These are phyloP conservation scores for Noccaea caerulescens DNA, from an alignment of 345 rosid genomes.

Conservation along the genomic window DNA sequence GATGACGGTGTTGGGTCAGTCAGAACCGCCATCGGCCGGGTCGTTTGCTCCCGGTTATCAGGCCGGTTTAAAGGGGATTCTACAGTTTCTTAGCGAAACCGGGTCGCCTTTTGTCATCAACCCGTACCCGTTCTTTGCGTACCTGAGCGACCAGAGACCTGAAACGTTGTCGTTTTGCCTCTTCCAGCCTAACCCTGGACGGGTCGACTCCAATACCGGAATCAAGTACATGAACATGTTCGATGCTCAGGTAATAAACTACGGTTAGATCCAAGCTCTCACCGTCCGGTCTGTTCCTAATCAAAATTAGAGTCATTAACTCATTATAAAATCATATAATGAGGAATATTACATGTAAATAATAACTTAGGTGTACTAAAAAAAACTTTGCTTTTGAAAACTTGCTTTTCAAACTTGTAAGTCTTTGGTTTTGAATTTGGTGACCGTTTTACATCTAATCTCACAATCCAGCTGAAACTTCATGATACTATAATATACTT, in stretches of 20 bases:
- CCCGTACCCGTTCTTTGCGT: conserved; percentile 91
- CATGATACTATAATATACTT: conserved; percentile 1
- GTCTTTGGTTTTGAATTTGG: conserved; percentile 27
- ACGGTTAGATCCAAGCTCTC: not conserved
- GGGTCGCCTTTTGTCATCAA: conserved; percentile 79
- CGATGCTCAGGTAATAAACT: conserved; percentile 73
- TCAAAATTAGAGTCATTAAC: not conserved
- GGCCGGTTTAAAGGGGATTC: conserved; percentile 55
- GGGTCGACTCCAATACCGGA: conserved; percentile 76
- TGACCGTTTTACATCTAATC: conserved; percentile 4
- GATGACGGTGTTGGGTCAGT: conserved; percentile 74
- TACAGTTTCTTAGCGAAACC: conserved; percentile 69
- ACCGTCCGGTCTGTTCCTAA: too few relatives aligned
- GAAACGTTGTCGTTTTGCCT: conserved; percentile 84
- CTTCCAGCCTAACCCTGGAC: conserved; percentile 88
- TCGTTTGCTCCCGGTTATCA: conserved; percentile 57
- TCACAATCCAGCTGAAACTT: not conserved
- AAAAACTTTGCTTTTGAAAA: not conserved
- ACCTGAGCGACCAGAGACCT: conserved; percentile 76
- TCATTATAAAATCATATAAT: too few relatives aligned
- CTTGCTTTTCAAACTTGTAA: not conserved
- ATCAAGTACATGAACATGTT: conserved; percentile 93
- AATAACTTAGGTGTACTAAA: too few relatives aligned
- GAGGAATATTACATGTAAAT: too few relatives aligned
- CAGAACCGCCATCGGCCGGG: conserved; percentile 91